Percentiles rank a stretch among this genome's conserved stretches.
phyloP scores from a whole-genome alignment of 2,329 filamentous ascomycete species.

The Zalaria sp. region DNA sequence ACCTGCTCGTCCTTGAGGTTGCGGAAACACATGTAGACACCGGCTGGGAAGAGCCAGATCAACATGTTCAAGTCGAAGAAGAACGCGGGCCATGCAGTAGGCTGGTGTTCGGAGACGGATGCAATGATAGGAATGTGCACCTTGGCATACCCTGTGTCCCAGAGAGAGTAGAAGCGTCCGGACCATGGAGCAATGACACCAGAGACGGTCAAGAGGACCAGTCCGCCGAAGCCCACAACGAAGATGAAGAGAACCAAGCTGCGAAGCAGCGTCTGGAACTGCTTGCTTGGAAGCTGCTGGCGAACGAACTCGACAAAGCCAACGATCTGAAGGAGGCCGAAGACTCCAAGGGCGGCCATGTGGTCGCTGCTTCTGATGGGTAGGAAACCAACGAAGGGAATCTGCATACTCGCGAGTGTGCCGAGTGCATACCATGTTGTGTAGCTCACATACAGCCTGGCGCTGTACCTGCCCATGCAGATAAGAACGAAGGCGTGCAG shows the following conservation, averaged over 20 bases:
- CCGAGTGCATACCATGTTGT: conserved; percentile 96
- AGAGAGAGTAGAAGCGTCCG: conserved; percentile 96
- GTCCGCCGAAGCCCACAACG: conserved; percentile 54
- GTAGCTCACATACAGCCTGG: conserved; percentile 87
- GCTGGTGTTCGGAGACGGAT: conserved; percentile 98
- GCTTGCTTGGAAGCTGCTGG: conserved; percentile 74
- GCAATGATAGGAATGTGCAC: conserved; percentile 99
- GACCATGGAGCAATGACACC: conserved; percentile 96
- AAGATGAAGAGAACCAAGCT: conserved; percentile 63
- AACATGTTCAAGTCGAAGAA: conserved; percentile 98
- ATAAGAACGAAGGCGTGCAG: conserved; percentile 89
- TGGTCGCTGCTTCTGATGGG: conserved; percentile 96
- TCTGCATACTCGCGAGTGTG: conserved; percentile 95
- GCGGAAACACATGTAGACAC: conserved; percentile 96
- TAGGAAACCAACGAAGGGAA: conserved; percentile 95
- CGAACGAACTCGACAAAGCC: conserved; percentile 86
- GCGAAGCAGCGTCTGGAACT: conserved; percentile 83
- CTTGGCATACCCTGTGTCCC: conserved; percentile 98
- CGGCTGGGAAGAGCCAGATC: conserved; percentile 97
- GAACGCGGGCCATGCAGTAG: conserved; percentile 96
- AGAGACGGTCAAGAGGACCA: conserved; percentile 70
- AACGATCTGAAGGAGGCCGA: conserved; percentile 86
- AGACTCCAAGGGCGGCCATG: conserved; percentile 88
- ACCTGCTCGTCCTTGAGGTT: conserved; percentile 90
- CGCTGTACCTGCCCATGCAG: conserved; percentile 93